These are phyloP conservation scores for Wallacemonas sp. DNA, from an alignment of 208 protist species.

Conservation along the genomic window DNA sequence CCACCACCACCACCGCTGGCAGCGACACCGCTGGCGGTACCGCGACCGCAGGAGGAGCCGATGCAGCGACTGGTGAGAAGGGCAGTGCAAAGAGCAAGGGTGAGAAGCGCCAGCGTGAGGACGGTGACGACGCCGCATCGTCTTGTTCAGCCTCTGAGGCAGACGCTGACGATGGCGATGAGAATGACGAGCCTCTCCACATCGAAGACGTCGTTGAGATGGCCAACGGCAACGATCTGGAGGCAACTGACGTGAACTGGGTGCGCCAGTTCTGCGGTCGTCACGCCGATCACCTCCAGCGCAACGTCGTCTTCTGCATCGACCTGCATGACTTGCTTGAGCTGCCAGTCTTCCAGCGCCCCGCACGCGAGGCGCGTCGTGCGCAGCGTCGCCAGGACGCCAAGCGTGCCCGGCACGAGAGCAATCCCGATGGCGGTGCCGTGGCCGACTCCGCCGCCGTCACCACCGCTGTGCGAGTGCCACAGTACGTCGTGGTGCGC, in stretches of 20 bases:
- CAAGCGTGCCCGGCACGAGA: constrained; percentile 5
- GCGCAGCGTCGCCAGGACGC: not conserved
- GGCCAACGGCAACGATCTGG: constrained; percentile 77
- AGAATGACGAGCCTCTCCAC: constrained; percentile 45
- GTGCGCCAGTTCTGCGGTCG: constrained; percentile 58
- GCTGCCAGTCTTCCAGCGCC: constrained; percentile 47
- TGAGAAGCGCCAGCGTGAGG: constrained; percentile 15
- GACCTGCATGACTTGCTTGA: constrained; percentile 62
- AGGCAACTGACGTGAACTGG: constrained; percentile 69
- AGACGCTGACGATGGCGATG: constrained; percentile 21
- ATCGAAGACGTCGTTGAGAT: constrained; percentile 80
- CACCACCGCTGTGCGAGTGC: not conserved
- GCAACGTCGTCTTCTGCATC: constrained; percentile 75
- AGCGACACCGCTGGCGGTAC: not conserved
- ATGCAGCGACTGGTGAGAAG: too few relatives aligned
- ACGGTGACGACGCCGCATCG: not conserved
- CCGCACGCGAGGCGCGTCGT: constrained; percentile 17
- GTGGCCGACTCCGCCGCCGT: not conserved
- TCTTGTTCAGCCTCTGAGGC: not conserved
- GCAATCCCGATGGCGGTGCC: not conserved
- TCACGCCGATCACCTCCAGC: constrained; percentile 22
- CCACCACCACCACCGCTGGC: not conserved
- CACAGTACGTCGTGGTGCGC: constrained; percentile 14
- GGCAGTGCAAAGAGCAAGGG: not conserved
- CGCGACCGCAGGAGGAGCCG: not conserved